These are phyloP conservation scores for Penicillium tannophilum DNA, from an alignment of 495 filamentous ascomycete species.

Conservation along the genomic window DNA sequence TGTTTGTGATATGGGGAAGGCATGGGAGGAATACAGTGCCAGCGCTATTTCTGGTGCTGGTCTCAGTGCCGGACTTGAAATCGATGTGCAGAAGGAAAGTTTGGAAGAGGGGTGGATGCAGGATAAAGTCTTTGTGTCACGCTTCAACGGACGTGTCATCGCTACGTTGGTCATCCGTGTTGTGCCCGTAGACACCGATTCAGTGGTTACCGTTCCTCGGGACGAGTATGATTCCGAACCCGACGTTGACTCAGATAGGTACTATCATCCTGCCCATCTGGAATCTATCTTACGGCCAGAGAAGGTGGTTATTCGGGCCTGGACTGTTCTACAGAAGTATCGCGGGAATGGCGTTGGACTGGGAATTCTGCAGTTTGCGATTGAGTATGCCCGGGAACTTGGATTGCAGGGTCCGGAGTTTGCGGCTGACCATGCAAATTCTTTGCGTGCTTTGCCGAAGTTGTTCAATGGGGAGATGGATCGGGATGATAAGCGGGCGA, in stretches of 20 bases:
- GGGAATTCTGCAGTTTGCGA: conserved; percentile 67
- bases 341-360: conserved; percentile 67
- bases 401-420: conserved; percentile 61
- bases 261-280: background rate
- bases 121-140: conserved; percentile 50
- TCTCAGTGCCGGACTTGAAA: background rate
- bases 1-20: background rate
- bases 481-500: background rate
- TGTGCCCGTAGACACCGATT: conserved; percentile 27
- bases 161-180: conserved; percentile 53
- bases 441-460: conserved; percentile 23
- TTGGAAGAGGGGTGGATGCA: background rate
- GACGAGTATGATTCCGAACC: background rate
- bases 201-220: background rate
- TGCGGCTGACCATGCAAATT: conserved; percentile 68
- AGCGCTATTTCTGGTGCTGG: background rate
- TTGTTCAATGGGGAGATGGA: conserved; percentile 9
- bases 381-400: conserved; percentile 56
- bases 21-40: background rate
- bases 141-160: conserved; percentile 60
- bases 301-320: conserved; percentile 62
- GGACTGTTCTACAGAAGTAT: conserved; percentile 71
- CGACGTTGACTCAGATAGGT: background rate
- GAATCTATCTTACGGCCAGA: background rate
- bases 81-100: background rate